Base-by-base conservation (phyloP, 192 early-diverging fungal species). In the Gonapodya prolifera region DNA sequence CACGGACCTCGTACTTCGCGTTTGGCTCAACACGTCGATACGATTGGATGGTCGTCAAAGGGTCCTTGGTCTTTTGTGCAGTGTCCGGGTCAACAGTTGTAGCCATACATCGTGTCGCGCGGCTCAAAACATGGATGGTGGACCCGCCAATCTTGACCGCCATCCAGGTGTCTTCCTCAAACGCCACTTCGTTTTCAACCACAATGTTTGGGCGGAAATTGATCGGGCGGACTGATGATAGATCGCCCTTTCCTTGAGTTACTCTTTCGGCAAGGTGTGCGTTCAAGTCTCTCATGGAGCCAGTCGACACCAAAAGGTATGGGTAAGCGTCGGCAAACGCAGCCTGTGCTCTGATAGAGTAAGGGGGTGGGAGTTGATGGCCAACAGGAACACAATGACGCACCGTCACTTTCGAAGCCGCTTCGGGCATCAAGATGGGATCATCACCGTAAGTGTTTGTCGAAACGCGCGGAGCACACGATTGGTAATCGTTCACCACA, bases 191-290 rank as follows among this genome's bases (percentile, higher is more conserved):
- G 71, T 73, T 32, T 2, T 73, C 71, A 32, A 73, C 31, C 18
- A 73, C 71, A 32, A 73, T 73, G 71, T 73, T 73, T 18, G 71
- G 71, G 16, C 71, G 71, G 71, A 73, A 73, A 29, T 73, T 73
- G 45, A 61, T 61, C 8, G 45, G 8, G 8, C 45, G 45, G 8
- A 61, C 45, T 61, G 8, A 8, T 23, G 8, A 16, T 23, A 61
- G 45, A 23, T 61, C 45, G 8, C 45, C 45, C 45, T 61, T 61
- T 23, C 45, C 45, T 61, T 61, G 45, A 23, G 45, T 61, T 61
- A 61, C 8, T 23, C 45, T 61, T 32, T 73, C 71, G 18, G 71
- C 71, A 18, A 73, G 28, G 28, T 73, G 18, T 2, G 16, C 71
- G 31, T 73, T 32, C 8, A 73, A 8, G 18, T 73, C 71, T 18